phyloP scores from a whole-genome alignment of 352 stramenopile species.

The Globisporangium emineosum region DNA sequence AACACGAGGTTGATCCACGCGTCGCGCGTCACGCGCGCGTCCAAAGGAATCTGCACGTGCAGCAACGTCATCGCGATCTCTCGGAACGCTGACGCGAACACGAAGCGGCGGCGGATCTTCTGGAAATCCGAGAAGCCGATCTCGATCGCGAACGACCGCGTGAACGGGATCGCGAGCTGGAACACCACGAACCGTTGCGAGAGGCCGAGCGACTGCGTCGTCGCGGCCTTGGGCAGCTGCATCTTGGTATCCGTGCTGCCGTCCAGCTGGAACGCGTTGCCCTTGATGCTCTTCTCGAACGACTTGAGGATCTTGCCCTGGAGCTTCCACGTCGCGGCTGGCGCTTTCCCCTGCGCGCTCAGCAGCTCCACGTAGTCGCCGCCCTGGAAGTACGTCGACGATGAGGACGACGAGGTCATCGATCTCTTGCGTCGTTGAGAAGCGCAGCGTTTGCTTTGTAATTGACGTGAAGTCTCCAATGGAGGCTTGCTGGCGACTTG shows the following conservation, averaged over 20 bases:
- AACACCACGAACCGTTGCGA: conserved; percentile 76
- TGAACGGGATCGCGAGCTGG: conserved; percentile 60
- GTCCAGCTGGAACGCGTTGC: conserved; percentile 76
- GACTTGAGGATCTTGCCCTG: conserved; percentile 74
- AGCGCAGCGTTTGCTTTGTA: no score
- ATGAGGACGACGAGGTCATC: background rate
- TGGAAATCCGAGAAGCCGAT: conserved; percentile 78
- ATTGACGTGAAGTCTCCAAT: background rate
- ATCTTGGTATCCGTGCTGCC: conserved; percentile 77
- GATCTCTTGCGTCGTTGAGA: background rate
- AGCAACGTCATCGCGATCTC: conserved; percentile 51
- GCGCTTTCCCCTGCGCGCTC: conserved; percentile 71
- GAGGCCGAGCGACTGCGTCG: conserved; percentile 41
- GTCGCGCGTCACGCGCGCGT: conserved; percentile 43
- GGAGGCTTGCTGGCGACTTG: background rate
- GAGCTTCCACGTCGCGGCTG: conserved; percentile 63
- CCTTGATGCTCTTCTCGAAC: conserved; percentile 80
- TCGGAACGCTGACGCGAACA: conserved; percentile 78
- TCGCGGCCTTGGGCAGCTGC: conserved; percentile 66
- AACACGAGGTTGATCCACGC: conserved; percentile 80
- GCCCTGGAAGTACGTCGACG: conserved; percentile 65
- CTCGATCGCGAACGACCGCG: conserved; percentile 68
- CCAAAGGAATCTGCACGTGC: conserved; percentile 70
- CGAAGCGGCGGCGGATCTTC: conserved; percentile 65
- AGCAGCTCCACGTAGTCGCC: conserved; percentile 81